phyloP scores from a whole-genome alignment of 805 yeast genomes.

The Nematodospora valgi region DNA sequence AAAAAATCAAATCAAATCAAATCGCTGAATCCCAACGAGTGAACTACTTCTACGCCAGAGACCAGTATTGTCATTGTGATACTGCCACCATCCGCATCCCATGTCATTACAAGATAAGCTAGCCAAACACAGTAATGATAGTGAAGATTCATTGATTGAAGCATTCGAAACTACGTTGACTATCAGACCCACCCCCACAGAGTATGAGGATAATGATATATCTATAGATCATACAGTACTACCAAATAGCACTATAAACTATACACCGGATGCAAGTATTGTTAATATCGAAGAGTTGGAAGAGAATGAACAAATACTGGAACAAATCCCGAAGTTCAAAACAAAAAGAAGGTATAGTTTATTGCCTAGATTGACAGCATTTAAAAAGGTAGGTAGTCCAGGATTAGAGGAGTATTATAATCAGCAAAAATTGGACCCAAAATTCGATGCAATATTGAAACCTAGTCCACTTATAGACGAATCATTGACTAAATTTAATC shows the following conservation, averaged over 20 bases:
- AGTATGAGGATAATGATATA: constrained; percentile 25
- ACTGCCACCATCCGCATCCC: too few species aligned
- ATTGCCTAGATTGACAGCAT: constrained; percentile 22
- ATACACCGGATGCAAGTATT: constrained; percentile 28
- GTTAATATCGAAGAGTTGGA: constrained; percentile 33
- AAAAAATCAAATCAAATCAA: too few species aligned
- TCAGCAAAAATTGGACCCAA: constrained; percentile 11
- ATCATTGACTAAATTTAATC: constrained; percentile 33
- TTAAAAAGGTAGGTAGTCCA: constrained; percentile 13
- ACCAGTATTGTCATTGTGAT: too few species aligned
- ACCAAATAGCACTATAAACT: constrained; percentile 23
- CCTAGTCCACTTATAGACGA: constrained; percentile 37
- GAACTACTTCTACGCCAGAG: too few species aligned
- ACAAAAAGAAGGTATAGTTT: constrained; percentile 29
- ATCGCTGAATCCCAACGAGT: too few species aligned
- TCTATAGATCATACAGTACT: constrained; percentile 41
- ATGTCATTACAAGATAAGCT: too few species aligned
- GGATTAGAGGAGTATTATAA: constrained; percentile 13
- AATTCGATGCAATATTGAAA: constrained; percentile 27
- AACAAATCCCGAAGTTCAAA: constrained; percentile 35
- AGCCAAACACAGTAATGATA: constrained; percentile 19
- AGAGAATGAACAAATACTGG: constrained; percentile 31
- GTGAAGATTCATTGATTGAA: constrained; percentile 37
- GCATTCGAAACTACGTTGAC: constrained; percentile 45
- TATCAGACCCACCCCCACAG: constrained; percentile 36